Conservation (phyloP, 1,139 yeast genomes). For the Blastobotrys arbuscula region DNA sequence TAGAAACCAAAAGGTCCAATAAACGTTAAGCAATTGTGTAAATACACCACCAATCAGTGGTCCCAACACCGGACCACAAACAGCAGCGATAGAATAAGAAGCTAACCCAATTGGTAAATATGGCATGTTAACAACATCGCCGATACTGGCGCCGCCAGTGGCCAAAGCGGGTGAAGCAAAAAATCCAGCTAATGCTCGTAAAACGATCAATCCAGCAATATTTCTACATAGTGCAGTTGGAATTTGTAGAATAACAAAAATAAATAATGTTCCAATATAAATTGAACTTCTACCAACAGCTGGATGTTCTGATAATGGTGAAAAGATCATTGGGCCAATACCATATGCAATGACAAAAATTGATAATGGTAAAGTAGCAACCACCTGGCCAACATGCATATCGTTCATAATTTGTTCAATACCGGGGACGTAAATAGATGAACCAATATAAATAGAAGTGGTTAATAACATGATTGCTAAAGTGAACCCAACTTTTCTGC, state of each 20-base stretch:
- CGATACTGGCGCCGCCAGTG: conserved; percentile 77
- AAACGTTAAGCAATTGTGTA: conserved; percentile 51
- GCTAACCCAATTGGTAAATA: conserved; percentile 51
- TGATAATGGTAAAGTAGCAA: conserved; percentile 47
- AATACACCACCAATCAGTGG: conserved; percentile 80
- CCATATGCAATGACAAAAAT: conserved; percentile 54
- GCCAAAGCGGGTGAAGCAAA: conserved; percentile 81
- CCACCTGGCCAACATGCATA: conserved; percentile 40
- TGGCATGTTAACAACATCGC: conserved; percentile 55
- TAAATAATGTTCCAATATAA: conserved; percentile 41
- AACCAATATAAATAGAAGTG: conserved; percentile 51
- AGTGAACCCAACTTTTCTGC: conserved; percentile 38
- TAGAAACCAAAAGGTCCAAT: conserved; percentile 78
- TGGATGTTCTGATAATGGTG: conserved; percentile 50
- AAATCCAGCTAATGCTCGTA: conserved; percentile 73
- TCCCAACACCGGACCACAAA: conserved; percentile 77
- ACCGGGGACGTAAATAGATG: conserved; percentile 60
- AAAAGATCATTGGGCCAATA: conserved; percentile 47
- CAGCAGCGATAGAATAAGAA: conserved; percentile 67
- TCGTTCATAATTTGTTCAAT: conserved; percentile 39
- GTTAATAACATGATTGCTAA: conserved; percentile 44
- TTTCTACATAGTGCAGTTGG: conserved; percentile 45
- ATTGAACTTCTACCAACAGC: conserved; percentile 36
- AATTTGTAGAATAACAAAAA: conserved; percentile 49
- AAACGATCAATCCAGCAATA: conserved; percentile 43